Conservation (phyloP, 108 stramenopile genomes). For the Schizochytrium sp. region DNA sequence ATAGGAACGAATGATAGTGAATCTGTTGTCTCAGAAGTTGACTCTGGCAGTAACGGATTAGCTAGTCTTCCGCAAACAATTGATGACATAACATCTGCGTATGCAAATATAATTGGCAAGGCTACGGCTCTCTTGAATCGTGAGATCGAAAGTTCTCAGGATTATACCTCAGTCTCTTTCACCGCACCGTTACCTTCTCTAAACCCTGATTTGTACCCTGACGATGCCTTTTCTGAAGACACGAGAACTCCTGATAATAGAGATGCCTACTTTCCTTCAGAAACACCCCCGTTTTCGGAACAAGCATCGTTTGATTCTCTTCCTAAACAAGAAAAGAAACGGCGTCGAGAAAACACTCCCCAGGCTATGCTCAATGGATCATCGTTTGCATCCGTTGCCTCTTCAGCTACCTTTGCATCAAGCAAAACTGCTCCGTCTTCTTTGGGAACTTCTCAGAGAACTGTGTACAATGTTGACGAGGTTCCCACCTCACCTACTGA, state of each 20-base stretch:
- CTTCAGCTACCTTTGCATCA: neutral
- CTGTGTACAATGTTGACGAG: no score
- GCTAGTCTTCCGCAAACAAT: constrained; percentile 9
- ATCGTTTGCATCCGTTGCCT: neutral
- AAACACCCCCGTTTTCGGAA: neutral
- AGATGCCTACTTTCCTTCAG: neutral
- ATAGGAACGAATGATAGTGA: neutral
- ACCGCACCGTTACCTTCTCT: neutral
- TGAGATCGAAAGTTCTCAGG: neutral
- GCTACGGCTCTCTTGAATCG: neutral
- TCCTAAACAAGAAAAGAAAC: constrained; percentile 9
- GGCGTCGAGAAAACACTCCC: constrained; percentile 24
- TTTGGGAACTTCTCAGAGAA: no score
- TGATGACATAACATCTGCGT: neutral
- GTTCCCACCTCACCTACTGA: no score
- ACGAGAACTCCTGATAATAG: neutral
- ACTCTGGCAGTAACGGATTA: neutral
- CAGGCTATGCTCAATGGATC: neutral
- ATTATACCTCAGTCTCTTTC: neutral
- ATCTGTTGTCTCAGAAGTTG: neutral
- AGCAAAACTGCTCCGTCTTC: no score
- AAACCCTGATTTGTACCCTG: neutral
- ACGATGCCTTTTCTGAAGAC: neutral
- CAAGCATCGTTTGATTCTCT: neutral
- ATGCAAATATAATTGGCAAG: constrained; percentile 7